Evolutionary conservation across 139 green algal species (phyloP), one percentile per base, ranked within the genome.

Genomic region (Chlorella sp.): DNA sequence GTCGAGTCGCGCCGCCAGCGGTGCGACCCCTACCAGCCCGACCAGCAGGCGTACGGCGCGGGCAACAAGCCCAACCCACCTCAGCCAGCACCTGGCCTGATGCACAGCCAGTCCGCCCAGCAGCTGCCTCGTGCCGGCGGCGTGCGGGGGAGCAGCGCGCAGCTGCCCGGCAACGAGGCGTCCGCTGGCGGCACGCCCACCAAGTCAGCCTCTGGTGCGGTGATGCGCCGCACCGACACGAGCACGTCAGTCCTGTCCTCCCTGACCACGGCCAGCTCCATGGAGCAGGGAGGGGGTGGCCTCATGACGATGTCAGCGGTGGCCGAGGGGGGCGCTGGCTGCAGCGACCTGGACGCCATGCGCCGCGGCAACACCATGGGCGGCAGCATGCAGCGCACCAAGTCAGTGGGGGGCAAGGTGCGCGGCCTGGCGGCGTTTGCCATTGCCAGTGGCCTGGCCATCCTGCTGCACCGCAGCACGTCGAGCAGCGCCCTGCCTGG

Each of bases 1-100:
- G 81, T 91, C 17, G 76, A 75, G 1, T 74, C 77, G 26, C 77
- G 91, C 26, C 79, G 90, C n/a, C 36, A 74, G 67, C 80, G 81
- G 29, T 75, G 81, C 33, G 31, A 31, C 2, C 31, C 72, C 22
- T 27, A 51, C 36, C 23, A 74, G 51, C 0, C 17, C 1, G 76
- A 81, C 62, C 31, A 55, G 5, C 71, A 77, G 76, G 76, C 76
- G 14, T 81, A 69, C 34, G 76, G 76, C 33, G 32, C 65, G 74
- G 75, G 70, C 62, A 10, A 55, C 42, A 55, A 55, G 17, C 42
- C 55, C 55, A 31, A 31, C 55, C 55, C 17, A 55, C 17, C 10
- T 26, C 42, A 55, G 17, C 42, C 42, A 26, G 42, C 42, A 55
- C 42, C 10, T 55, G 42, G 42, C 42, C 10, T 26, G 10, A 17